phyloP scores from a whole-genome alignment of 1,139 yeast genomes.

The Dujonia santamariae region DNA sequence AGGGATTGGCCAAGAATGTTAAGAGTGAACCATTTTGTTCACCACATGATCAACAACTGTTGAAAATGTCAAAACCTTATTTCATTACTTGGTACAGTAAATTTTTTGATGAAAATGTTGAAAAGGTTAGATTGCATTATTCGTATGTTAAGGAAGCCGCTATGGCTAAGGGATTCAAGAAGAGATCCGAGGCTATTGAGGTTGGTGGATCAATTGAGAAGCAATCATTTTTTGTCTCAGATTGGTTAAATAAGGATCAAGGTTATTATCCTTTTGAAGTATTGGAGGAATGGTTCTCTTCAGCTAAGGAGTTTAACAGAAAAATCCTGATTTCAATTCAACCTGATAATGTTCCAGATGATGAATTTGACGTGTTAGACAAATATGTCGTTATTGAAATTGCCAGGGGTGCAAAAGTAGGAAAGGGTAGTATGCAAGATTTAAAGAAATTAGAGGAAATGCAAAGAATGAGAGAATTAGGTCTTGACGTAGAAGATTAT shows the following conservation, averaged over 20 bases:
- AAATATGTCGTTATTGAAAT: slow-evolving; percentile 58
- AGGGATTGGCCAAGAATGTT: slow-evolving; percentile 57
- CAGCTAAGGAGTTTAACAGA: slow-evolving; percentile 38
- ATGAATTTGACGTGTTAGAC: slow-evolving; percentile 53
- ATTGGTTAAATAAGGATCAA: slow-evolving; percentile 63
- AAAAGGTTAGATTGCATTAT: slow-evolving; percentile 64
- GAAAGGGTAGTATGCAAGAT: slow-evolving; percentile 55
- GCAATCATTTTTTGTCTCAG: slow-evolving; percentile 60
- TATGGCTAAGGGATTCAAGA: slow-evolving; percentile 51
- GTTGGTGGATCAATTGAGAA: slow-evolving; percentile 38
- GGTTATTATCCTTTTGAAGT: slow-evolving; percentile 66
- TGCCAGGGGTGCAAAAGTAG: slow-evolving; percentile 55
- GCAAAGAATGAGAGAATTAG: slow-evolving; percentile 27
- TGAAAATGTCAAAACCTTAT: slow-evolving; percentile 60
- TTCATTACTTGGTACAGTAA: slow-evolving; percentile 80
- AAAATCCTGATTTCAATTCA: slow-evolving; percentile 62
- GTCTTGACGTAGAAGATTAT: slow-evolving; percentile 54
- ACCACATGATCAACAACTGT: slow-evolving; percentile 58
- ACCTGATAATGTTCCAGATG: slow-evolving; percentile 64
- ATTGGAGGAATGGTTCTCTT: slow-evolving; percentile 56
- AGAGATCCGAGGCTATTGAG: slow-evolving; percentile 36
- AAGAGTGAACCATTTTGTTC: slow-evolving; percentile 77
- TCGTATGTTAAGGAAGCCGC: slow-evolving; percentile 58
- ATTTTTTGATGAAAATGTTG: slow-evolving; percentile 49
- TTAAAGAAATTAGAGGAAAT: slow-evolving; percentile 42